Evolutionary conservation across 1,284 basidiomycete genomes (phyloP).

Genomic region (Apiotrichum mycotoxinovorans): DNA sequence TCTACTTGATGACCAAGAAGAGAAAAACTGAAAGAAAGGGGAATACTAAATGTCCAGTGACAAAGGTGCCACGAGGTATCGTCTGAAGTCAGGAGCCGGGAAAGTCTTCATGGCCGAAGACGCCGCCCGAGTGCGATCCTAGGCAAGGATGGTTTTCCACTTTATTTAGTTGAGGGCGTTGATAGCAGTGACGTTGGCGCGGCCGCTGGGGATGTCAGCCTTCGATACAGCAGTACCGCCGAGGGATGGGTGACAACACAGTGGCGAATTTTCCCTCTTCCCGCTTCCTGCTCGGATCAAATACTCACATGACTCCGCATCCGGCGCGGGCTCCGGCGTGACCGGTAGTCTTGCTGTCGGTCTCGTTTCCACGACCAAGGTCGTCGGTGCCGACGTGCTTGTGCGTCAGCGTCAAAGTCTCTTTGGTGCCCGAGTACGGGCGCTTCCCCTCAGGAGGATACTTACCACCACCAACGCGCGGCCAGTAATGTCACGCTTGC

Average conservation of each 20-base stretch:
- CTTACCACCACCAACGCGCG: slow-evolving; percentile 12
- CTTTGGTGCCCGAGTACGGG: no score
- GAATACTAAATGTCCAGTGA: no score
- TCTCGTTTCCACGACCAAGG: slow-evolving; percentile 10
- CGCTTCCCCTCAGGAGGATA: no score
- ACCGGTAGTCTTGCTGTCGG: slow-evolving; percentile 17
- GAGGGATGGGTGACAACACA: not conserved
- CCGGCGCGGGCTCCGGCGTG: slow-evolving; percentile 17
- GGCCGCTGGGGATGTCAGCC: not conserved
- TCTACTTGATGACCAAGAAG: no score
- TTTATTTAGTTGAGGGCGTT: not conserved
- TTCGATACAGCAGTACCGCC: not conserved
- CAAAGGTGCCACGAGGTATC: no score
- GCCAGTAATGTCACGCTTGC: slow-evolving; percentile 8
- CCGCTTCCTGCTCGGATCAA: not conserved
- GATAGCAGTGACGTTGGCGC: not conserved
- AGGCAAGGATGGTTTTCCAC: no score
- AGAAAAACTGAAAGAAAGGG: no score
- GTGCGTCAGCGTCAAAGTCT: no score
- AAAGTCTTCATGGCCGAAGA: no score
- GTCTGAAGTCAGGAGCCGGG: no score
- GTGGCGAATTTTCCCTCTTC: no score
- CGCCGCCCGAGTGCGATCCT: no score
- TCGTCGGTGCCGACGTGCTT: slow-evolving; percentile 19
- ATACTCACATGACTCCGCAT: slow-evolving; percentile 16